A percentile compares a stretch with the other conserved stretches of the same genome.
Evolutionary conservation across 2,329 filamentous ascomycete genomes (phyloP).

Genomic region (Esteya vermicola): DNA sequence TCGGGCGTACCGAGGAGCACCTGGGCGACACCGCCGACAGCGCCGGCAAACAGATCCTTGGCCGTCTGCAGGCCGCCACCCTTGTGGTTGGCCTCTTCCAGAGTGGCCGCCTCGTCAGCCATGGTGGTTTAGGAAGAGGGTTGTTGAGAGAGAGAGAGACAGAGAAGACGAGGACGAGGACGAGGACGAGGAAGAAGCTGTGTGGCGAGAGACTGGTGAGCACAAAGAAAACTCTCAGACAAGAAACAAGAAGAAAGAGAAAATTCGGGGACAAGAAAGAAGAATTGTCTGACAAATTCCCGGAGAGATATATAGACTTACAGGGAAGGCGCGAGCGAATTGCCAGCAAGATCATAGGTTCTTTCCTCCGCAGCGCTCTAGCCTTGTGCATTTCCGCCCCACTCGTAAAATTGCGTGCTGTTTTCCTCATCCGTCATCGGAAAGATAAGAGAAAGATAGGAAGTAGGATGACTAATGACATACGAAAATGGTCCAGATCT

Average conservation of each 20-base stretch:
- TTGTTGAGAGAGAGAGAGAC: background rate
- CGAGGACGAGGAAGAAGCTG: too few species aligned
- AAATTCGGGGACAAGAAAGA: background rate
- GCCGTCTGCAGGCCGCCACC: conserved; percentile 41
- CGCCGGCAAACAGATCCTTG: conserved; percentile 87
- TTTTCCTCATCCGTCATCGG: background rate
- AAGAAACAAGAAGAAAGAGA: background rate
- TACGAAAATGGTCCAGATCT: too few species aligned
- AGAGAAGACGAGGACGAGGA: too few species aligned
- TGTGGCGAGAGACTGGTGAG: too few species aligned
- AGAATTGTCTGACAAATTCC: too few species aligned
- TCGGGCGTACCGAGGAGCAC: conserved; percentile 63
- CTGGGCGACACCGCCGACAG: conserved; percentile 83
- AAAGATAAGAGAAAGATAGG: background rate
- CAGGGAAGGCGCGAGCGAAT: too few species aligned
- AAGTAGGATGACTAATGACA: background rate
- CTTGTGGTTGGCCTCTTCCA: conserved; percentile 4
- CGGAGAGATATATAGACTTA: too few species aligned
- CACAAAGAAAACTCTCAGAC: background rate
- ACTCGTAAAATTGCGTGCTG: background rate
- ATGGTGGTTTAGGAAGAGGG: background rate
- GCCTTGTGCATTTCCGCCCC: too few species aligned
- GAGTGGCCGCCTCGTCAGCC: conserved; percentile 1
- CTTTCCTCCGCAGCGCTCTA: too few species aligned
- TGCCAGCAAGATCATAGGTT: too few species aligned